Evolutionary conservation across 495 filamentous ascomycete genomes (phyloP), one percentile per base, ranked within the genome.

Genomic region (Trypethelium eluteriae): DNA sequence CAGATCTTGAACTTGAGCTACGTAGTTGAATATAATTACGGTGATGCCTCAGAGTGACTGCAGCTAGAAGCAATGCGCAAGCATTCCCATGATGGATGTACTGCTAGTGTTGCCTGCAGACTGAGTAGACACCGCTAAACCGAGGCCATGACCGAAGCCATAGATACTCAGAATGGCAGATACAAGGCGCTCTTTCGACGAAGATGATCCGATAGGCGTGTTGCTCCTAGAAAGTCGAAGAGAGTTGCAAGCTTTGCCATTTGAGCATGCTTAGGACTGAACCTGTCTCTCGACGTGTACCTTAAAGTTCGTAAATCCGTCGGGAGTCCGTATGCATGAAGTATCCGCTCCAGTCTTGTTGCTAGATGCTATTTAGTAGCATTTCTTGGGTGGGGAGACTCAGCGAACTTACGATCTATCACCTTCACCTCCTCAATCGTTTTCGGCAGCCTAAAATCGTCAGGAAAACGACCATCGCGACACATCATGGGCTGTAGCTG

Each of bases 401-500:
- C 1, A 9, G 11, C 32, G 5, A 36, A 70, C 69, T 38, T 71
- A 73, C 71, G 65, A 38, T 75, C 71, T 59, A 76, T 70, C 3
- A 69, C 34, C 56, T 64, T 68, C 25, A 76, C 38, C 53, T 75
- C 75, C 35, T 76, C 70, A 4, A 78, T 36, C 46, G 74, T 72
- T 57, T 65, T 73, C 35, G 70, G 71, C 0, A 67, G 50, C 41
- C 62, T 62, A 63, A 78, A 78, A 16, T 77, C 68, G 0, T 39
- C 32, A 10, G 77, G 77, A 53, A 75, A 77, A 25, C 68, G 62
- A 10, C 72, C 73, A 59, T 76, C 68, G 12, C 10, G 38, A 39
- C 72, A 76, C 74, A 78, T 73, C 67, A 72, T 78, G 2, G 77
- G 77, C 44, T 78, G 76, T 39, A 79, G 38, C 49, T 76, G 71